These are phyloP conservation scores for Penicillium parvum DNA, from an alignment of 495 filamentous ascomycete genomes.

Conservation along the genomic window DNA sequence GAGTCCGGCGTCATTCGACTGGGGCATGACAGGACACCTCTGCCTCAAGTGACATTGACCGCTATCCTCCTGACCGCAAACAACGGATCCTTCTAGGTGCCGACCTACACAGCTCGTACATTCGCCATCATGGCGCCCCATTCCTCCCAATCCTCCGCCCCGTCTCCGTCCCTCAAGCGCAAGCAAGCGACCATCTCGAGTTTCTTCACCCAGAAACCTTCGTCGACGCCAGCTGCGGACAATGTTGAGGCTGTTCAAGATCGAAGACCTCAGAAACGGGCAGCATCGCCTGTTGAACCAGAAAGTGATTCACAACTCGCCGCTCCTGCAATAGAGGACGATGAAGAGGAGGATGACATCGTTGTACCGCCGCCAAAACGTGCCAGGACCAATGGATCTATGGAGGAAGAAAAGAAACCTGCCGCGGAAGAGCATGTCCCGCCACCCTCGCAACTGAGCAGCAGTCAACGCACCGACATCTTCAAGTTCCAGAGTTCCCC, in stretches of 20 bases:
- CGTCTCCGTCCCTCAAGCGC: slow-evolving; percentile 42
- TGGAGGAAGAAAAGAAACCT: slow-evolving; percentile 11
- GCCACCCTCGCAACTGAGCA: slow-evolving; percentile 14
- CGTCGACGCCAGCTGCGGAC: slow-evolving; percentile 16
- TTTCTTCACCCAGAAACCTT: slow-evolving; percentile 72
- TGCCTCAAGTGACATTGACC: too few species aligned
- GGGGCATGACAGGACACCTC: background rate
- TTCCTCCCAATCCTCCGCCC: slow-evolving; percentile 39
- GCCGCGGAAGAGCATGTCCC: slow-evolving; percentile 9
- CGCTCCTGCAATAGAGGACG: slow-evolving; percentile 17
- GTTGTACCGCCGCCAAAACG: slow-evolving; percentile 40
- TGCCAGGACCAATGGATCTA: slow-evolving; percentile 20
- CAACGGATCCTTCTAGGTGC: too few species aligned
- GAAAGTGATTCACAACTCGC: slow-evolving; percentile 13
- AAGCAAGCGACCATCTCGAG: slow-evolving; percentile 81
- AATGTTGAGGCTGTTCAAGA: slow-evolving; percentile 6
- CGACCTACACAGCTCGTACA: too few species aligned
- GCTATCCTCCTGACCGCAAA: too few species aligned
- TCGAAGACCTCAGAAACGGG: slow-evolving; percentile 12
- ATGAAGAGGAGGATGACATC: slow-evolving; percentile 39
- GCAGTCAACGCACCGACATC: slow-evolving; percentile 36
- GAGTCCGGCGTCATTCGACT: background rate
- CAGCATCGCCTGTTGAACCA: slow-evolving; percentile 11
- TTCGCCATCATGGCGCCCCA: slow-evolving; percentile 27
- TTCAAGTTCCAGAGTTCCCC: slow-evolving; percentile 42